A percentile compares a stretch with the other conserved stretches of the same genome.
phyloP scores from a whole-genome alignment of 495 filamentous ascomycete genomes.

The Tuber umbilicatum region DNA sequence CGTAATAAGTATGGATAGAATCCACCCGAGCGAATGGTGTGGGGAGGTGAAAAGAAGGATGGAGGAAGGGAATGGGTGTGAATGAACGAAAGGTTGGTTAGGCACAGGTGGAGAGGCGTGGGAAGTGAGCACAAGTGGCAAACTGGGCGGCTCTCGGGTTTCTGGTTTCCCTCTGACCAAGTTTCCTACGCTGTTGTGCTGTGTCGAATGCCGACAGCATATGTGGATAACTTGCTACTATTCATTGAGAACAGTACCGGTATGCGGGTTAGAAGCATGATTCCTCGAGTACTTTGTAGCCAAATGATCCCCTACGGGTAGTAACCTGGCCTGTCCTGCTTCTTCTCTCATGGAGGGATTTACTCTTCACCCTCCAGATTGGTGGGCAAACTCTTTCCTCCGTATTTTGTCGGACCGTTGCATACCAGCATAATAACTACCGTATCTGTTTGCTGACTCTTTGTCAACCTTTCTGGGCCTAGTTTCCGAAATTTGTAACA shows the following conservation, averaged over 20 bases:
- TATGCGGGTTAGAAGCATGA: constrained; percentile 20
- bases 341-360: background rate
- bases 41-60: constrained; percentile 9
- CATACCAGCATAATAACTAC: background rate
- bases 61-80: constrained; percentile 16
- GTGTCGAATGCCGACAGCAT: background rate
- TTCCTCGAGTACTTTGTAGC: constrained; percentile 26
- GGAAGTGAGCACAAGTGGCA: background rate
- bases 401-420: background rate
- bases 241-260: background rate
- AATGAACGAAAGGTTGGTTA: constrained; percentile 12
- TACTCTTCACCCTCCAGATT: background rate
- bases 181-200: background rate
- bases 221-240: background rate
- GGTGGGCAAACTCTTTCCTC: background rate
- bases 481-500: background rate
- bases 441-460: background rate
- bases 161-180: constrained; percentile 5
- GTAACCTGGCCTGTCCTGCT: constrained; percentile 14
- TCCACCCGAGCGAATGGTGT: constrained; percentile 11
- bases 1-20: constrained; percentile 24
- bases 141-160: constrained; percentile 13
- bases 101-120: constrained; percentile 1
- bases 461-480: background rate
- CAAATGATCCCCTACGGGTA: constrained; percentile 15